Percentiles rank a stretch among this genome's conserved stretches.
Evolutionary conservation across 2,329 filamentous ascomycete species (phyloP).

Genomic region (Cercospora brassicicola): DNA sequence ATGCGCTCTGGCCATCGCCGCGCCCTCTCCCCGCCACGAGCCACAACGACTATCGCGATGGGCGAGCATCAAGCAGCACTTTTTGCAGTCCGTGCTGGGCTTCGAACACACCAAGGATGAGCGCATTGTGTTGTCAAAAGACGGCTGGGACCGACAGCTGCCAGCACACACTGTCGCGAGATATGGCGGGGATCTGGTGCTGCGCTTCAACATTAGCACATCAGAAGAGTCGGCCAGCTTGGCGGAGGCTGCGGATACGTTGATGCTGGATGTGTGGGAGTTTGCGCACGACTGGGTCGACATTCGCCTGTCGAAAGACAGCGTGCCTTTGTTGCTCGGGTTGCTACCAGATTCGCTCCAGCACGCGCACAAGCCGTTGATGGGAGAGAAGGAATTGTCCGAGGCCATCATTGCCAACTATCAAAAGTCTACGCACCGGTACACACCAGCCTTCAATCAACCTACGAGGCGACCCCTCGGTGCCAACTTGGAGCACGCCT

Average conservation of each 20-base stretch:
- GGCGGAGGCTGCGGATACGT: conserved; percentile 68
- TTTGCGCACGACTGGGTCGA: conserved; percentile 81
- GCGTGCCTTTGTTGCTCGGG: conserved; percentile 74
- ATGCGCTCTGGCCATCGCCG: conserved; percentile 21
- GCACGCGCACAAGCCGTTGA: conserved; percentile 69
- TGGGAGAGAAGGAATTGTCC: conserved; percentile 69
- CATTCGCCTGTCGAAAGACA: conserved; percentile 72
- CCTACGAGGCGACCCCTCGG: conserved; percentile 27
- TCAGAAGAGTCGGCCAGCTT: conserved; percentile 68
- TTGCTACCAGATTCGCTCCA: conserved; percentile 75
- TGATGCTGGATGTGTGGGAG: conserved; percentile 90
- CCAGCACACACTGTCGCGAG: conserved; percentile 35
- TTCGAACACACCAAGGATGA: conserved; percentile 9
- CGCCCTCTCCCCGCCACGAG: conserved; percentile 16
- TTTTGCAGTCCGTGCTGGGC: conserved; percentile 22
- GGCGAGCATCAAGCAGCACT: conserved; percentile 15
- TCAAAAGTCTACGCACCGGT: conserved; percentile 27
- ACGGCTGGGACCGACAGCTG: conserved; percentile 11
- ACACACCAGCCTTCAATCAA: conserved; percentile 8
- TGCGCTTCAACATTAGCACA: conserved; percentile 79
- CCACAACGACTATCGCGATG: conserved; percentile 19
- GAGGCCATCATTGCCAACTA: conserved; percentile 76
- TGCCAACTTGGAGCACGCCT: conserved; percentile 28
- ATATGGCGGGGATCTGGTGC: conserved; percentile 80
- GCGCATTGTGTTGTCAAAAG: conserved; percentile 3